These are phyloP conservation scores for Fusarium beomiforme DNA, from an alignment of 2,329 filamentous ascomycete species.

Conservation along the genomic window DNA sequence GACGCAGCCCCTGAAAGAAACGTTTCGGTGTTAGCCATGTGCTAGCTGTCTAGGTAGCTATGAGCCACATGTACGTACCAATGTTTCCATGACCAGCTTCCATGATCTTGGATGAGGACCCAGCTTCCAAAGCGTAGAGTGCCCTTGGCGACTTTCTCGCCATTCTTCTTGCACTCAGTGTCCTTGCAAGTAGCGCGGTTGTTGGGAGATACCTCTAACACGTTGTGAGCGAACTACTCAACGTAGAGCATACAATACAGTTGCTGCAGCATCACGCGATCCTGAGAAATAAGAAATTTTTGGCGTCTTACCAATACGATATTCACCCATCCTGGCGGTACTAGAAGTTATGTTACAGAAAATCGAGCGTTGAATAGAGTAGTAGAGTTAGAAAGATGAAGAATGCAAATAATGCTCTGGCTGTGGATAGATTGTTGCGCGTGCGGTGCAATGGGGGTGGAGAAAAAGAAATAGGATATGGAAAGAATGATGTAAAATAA, in stretches of 20 bases:
- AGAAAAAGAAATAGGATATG: background rate
- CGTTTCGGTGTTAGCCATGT: background rate
- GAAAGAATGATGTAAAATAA: background rate
- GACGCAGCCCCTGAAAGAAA: constrained; percentile 78
- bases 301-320: constrained; percentile 57
- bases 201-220: constrained; percentile 75
- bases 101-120: constrained; percentile 70
- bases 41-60: background rate
- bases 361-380: constrained; percentile 16
- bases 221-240: constrained; percentile 19
- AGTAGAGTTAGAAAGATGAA: constrained; percentile 7
- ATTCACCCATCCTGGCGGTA: constrained; percentile 54
- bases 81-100: constrained; percentile 82
- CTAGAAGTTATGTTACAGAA: background rate
- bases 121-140: constrained; percentile 81
- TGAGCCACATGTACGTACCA: constrained; percentile 68
- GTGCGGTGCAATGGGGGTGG: background rate
- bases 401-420: constrained; percentile 4
- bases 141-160: constrained; percentile 79
- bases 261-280: background rate
- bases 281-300: background rate
- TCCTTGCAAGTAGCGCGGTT: constrained; percentile 80
- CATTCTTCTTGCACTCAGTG: constrained; percentile 75
- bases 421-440: constrained; percentile 5
- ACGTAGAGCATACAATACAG: background rate